A percentile compares a stretch with the other conserved stretches of the same genome.
These are phyloP conservation scores for Aureobasidium musti DNA, from an alignment of 2,329 filamentous ascomycete genomes.

Conservation along the genomic window DNA sequence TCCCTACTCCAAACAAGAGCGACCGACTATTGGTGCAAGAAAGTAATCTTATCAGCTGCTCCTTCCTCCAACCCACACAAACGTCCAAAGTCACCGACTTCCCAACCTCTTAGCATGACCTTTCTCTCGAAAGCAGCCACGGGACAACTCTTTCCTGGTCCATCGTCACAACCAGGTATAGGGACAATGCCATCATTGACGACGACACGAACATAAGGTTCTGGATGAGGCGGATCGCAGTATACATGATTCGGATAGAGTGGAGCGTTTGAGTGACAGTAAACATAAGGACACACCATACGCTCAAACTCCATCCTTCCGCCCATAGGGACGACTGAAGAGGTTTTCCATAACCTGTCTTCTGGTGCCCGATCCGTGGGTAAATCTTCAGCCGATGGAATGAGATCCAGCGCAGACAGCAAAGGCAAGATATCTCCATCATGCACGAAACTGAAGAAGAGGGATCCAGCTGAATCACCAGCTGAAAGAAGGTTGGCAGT, in stretches of 20 bases:
- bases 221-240: conserved; percentile 34
- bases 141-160: conserved; percentile 53
- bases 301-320: conserved; percentile 58
- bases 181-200: conserved; percentile 60
- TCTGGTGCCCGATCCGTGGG: conserved; percentile 50
- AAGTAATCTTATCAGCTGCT: conserved; percentile 49
- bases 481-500: conserved; percentile 52
- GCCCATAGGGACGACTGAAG: conserved; percentile 60
- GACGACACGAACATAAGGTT: conserved; percentile 54
- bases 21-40: conserved; percentile 49
- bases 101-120: conserved; percentile 45
- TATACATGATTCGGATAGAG: conserved; percentile 40
- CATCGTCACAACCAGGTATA: conserved; percentile 50
- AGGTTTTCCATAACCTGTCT: conserved; percentile 56
- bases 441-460: conserved; percentile 63
- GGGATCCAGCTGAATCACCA: conserved; percentile 48
- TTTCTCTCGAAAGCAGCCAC: conserved; percentile 48
- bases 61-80: conserved; percentile 51
- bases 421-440: conserved; percentile 61
- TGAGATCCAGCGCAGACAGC: conserved; percentile 54
- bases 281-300: conserved; percentile 46
- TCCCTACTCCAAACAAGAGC: too few species aligned
- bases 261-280: conserved; percentile 35
- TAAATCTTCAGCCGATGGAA: conserved; percentile 43
- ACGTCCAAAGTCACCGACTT: conserved; percentile 52